A percentile compares a stretch with the other conserved stretches of the same genome.
Conservation (phyloP, 768 basidiomycete species). For the Symmetrospora coprosmae region DNA sequence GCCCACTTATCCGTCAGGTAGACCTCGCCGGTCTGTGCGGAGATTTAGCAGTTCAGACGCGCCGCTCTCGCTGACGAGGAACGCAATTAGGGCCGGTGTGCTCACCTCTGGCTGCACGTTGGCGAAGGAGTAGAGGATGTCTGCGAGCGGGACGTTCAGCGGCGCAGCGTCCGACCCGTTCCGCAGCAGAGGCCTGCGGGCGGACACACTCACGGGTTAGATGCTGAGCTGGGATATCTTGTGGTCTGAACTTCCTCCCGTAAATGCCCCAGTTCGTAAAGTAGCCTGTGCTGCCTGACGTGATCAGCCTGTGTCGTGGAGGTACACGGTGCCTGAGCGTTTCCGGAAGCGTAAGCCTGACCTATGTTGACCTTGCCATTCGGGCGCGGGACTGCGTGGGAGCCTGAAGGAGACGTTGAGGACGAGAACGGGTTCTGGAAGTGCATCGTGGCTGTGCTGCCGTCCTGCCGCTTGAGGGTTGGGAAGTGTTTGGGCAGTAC, state of each 20-base stretch:
- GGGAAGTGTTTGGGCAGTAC: too few relatives aligned
- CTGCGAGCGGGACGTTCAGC: slow-evolving; percentile 43
- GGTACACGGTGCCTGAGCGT: too few relatives aligned
- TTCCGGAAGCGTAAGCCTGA: not conserved
- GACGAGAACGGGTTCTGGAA: slow-evolving; percentile 18
- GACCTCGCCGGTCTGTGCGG: slow-evolving; percentile 59
- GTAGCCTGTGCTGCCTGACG: slow-evolving; percentile 23
- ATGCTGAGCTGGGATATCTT: slow-evolving; percentile 62
- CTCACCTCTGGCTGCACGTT: slow-evolving; percentile 52
- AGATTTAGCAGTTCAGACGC: not conserved
- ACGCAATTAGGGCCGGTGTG: slow-evolving; percentile 20
- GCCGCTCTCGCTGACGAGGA: not conserved
- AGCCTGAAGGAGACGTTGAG: not conserved
- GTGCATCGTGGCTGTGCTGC: slow-evolving; percentile 7
- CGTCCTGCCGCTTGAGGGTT: too few relatives aligned
- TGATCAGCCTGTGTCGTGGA: too few relatives aligned
- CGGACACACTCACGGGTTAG: slow-evolving; percentile 45
- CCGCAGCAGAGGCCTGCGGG: too few relatives aligned
- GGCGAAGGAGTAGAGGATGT: slow-evolving; percentile 50
- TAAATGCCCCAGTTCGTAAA: slow-evolving; percentile 48
- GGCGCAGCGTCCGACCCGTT: not conserved
- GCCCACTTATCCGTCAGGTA: slow-evolving; percentile 81
- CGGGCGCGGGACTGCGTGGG: not conserved
- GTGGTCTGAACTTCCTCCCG: slow-evolving; percentile 78
- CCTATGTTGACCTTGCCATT: slow-evolving; percentile 21